Conservation (phyloP, 164 flowering plant species). For the Amborella trichopoda region DNA sequence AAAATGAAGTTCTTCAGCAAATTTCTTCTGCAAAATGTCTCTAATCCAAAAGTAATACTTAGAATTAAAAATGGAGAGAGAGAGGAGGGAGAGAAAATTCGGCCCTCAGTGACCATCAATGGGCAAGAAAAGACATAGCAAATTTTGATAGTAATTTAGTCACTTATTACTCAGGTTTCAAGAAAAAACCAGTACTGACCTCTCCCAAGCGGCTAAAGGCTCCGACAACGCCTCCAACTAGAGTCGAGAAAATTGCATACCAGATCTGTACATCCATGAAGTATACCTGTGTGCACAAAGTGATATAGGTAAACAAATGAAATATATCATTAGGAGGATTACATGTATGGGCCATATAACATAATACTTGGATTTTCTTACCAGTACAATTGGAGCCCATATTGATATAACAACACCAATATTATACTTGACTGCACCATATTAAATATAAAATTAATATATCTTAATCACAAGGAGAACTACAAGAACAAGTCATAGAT, state of each 20-base stretch:
- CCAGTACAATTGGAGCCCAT: conserved; percentile 94
- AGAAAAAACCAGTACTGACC: conserved; percentile 36
- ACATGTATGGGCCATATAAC: conserved; percentile 29
- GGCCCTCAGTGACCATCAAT: no score
- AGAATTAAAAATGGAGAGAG: no score
- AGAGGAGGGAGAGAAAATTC: no score
- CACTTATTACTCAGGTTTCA: no score
- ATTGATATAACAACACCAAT: conserved; percentile 70
- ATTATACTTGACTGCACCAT: conserved; percentile 54
- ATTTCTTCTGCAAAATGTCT: background rate
- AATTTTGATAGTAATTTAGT: no score
- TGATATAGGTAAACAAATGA: no score
- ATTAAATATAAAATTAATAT: conserved; percentile 10
- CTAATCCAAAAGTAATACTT: no score
- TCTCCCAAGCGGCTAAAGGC: conserved; percentile 97
- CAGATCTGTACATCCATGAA: conserved; percentile 98
- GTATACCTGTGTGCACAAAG: conserved; percentile 49
- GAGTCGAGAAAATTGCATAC: conserved; percentile 90
- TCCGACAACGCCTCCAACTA: conserved; percentile 86
- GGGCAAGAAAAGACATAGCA: no score
- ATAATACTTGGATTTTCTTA: conserved; percentile 20
- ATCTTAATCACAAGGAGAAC: conserved; percentile 1
- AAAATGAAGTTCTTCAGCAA: no score
- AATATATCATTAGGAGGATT: no score
- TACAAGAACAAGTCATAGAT: background rate